Base-by-base conservation (phyloP, 2,329 filamentous ascomycete species). In the Drechslerella coelobrocha region DNA sequence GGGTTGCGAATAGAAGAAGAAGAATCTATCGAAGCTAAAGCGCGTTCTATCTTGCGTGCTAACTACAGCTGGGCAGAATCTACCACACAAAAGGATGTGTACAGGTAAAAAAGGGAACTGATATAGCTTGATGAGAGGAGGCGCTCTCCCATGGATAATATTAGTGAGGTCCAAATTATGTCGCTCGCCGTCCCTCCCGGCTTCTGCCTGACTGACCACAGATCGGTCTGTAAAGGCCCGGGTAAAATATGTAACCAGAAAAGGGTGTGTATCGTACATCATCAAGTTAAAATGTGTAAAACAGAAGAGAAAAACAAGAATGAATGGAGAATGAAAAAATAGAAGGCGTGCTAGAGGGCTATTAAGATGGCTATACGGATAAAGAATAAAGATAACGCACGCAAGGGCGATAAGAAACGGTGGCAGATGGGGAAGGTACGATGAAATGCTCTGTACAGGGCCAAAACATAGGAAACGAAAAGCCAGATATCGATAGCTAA, bases 191-290 rank as follows among this genome's bases (percentile, higher is more conserved):
- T 24, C 34, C 27, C 45, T 51, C 43, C 23, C 43, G 23, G 23
- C 21, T 24, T 12, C 7, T 34, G 45, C 52, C 39, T 31, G 24
- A 50, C 26, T 27, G 19, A 19, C 6, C 6, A 31, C 29, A 31
- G 14, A 8, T 60, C 27, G 19, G 24, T 19, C n/a, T 34, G 17
- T 53, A 7, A 19, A 60, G 23, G 21, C 29, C 29, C 12, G 45
- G 23, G n/a, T 31, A 54, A 37, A 37, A 53, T 41, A 41, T 43
- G 50, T 21, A 56, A 55, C 37, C 52, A 23, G 54, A 54, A 54
- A 53, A 61, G 23, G 59, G 39, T n/a, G 26, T 53, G 51, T 69
- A 69, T 62, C 65, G 57, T 69, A 69, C 65, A 69, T 69, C 57
- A 62, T 62, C 31, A 69, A 59, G 47, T 69, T 60, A 68, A 68